phyloP scores from a whole-genome alignment of 495 filamentous ascomycete genomes.

The Penicillium macrosclerotiorum region DNA sequence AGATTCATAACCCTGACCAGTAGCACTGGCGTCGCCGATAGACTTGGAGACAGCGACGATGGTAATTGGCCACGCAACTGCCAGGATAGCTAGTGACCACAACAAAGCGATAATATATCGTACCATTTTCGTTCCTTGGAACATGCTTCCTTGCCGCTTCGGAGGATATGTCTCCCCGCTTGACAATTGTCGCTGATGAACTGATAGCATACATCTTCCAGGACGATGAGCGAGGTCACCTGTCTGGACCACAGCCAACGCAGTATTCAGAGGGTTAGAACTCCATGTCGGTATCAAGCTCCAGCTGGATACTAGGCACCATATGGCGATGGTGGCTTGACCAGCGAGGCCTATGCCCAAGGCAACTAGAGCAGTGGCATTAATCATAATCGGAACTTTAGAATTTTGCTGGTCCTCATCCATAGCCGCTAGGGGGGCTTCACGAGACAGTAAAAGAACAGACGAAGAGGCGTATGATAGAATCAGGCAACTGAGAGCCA shows the following conservation, averaged over 20 bases:
- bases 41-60: neutral
- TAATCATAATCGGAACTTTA: neutral
- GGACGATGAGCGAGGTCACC: neutral
- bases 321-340: slow-evolving; percentile 3
- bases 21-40: slow-evolving; percentile 1
- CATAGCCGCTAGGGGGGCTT: neutral
- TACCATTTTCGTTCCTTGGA: neutral
- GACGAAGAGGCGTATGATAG: slow-evolving; percentile 12
- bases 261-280: slow-evolving; percentile 26
- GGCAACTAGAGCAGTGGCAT: slow-evolving; percentile 1
- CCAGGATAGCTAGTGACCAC: neutral
- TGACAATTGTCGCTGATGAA: neutral
- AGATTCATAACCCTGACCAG: neutral
- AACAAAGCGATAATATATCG: neutral
- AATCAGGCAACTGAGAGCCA: slow-evolving; percentile 1
- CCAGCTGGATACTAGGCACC: neutral
- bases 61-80: slow-evolving; percentile 1
- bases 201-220: slow-evolving; percentile 2
- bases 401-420: neutral
- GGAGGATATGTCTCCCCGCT: neutral
- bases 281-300: slow-evolving; percentile 24
- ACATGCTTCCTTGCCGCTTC: neutral
- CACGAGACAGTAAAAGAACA: slow-evolving; percentile 4
- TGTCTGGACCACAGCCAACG: slow-evolving; percentile 15
- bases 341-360: slow-evolving; percentile 1